These are phyloP conservation scores for Hypoxylon rickii DNA, from an alignment of 495 filamentous ascomycete genomes.

Conservation along the genomic window DNA sequence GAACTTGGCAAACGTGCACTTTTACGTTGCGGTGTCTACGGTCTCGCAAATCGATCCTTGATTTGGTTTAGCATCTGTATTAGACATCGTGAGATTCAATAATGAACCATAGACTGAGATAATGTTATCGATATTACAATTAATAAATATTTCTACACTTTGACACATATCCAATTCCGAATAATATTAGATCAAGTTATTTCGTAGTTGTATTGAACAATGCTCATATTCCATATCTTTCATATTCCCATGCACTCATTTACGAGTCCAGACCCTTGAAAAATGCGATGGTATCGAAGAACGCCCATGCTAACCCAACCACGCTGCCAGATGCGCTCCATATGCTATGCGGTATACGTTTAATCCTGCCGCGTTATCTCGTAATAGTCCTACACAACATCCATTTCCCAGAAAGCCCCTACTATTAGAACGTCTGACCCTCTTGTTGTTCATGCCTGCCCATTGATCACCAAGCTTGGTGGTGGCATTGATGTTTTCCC, in stretches of 20 bases:
- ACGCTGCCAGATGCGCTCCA: constrained; percentile 19
- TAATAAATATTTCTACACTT: background rate
- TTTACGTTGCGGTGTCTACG: background rate
- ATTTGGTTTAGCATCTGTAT: constrained; percentile 1
- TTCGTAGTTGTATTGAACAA: background rate
- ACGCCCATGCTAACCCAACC: constrained; percentile 25
- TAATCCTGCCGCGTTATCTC: constrained; percentile 2
- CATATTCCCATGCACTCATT: constrained; percentile 15
- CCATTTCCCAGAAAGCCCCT: too few species aligned
- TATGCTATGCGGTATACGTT: constrained; percentile 23
- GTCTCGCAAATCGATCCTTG: constrained; percentile 7
- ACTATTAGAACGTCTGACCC: background rate
- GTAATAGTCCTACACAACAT: too few species aligned
- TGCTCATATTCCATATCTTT: constrained; percentile 14
- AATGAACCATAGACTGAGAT: background rate
- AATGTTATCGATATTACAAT: background rate
- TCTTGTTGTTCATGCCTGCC: background rate
- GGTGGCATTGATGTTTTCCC: constrained; percentile 35
- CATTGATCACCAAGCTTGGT: constrained; percentile 12
- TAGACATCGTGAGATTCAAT: too few species aligned
- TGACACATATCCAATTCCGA: background rate
- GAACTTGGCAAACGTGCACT: too few species aligned
- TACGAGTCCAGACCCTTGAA: constrained; percentile 6
- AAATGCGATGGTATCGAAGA: constrained; percentile 30
- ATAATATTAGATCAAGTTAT: too few species aligned